These are phyloP conservation scores for Magnusiomyces suaveolens DNA, from an alignment of 1,139 yeast species.

Conservation along the genomic window DNA sequence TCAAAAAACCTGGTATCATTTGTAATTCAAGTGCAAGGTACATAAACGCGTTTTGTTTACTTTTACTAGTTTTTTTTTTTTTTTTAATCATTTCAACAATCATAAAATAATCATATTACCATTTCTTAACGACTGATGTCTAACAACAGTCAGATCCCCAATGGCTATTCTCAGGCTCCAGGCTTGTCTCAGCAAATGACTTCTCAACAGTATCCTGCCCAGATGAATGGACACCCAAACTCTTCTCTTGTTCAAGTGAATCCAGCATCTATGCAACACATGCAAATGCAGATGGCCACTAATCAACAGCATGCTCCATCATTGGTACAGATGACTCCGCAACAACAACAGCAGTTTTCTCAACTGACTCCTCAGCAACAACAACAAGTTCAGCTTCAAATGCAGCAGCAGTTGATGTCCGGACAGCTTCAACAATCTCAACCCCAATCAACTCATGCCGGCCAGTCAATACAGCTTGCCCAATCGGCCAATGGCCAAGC, in stretches of 20 bases:
- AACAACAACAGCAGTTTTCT: conserved; percentile 5
- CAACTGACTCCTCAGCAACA: conserved; percentile 2
- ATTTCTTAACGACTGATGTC: neutral
- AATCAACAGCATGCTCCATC: neutral
- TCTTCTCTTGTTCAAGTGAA: neutral
- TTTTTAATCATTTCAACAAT: neutral
- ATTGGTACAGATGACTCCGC: conserved; percentile 4
- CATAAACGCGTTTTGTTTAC: neutral
- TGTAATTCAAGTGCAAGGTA: neutral
- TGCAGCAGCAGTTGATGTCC: neutral
- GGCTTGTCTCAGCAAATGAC: conserved; percentile 1
- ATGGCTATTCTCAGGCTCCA: neutral
- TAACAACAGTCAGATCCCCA: neutral
- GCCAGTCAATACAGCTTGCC: neutral
- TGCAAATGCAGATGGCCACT: neutral
- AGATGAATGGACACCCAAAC: neutral
- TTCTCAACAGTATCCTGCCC: neutral
- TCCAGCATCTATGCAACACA: neutral
- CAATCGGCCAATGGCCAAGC: neutral
- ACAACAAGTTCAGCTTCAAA: neutral
- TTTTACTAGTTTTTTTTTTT: neutral
- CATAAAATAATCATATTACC: neutral
- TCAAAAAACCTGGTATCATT: too few relatives aligned
- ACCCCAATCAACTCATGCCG: neutral
- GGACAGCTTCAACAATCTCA: neutral